These are phyloP conservation scores for Stachybotrys elegans DNA, from an alignment of 2,329 filamentous ascomycete genomes.

Conservation along the genomic window DNA sequence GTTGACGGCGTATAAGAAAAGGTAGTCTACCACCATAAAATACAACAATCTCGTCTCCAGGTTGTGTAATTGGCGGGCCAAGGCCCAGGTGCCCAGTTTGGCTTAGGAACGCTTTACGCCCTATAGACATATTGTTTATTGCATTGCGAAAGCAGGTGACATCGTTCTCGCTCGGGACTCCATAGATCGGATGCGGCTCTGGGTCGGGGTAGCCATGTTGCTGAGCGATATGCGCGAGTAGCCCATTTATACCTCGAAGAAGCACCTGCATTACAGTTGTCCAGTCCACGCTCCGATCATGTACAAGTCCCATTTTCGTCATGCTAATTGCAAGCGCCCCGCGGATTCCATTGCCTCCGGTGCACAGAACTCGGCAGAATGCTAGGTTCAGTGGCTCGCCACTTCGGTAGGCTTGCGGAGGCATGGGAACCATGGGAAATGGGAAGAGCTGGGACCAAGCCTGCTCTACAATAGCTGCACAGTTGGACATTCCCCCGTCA, in stretches of 20 bases:
- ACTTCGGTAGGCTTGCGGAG: slow-evolving; percentile 4
- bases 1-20: slow-evolving; percentile 5
- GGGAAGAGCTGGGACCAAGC: slow-evolving; percentile 2
- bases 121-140: slow-evolving; percentile 3
- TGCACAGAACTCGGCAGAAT: slow-evolving; percentile 8
- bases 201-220: neutral
- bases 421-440: neutral
- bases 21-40: slow-evolving; percentile 9
- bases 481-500: no score
- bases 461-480: neutral
- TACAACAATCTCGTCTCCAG: slow-evolving; percentile 8
- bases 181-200: neutral
- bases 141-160: neutral
- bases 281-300: no score
- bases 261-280: no score
- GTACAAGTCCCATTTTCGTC: no score
- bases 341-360: slow-evolving; percentile 7
- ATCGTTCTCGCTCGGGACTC: neutral
- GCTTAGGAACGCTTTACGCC: slow-evolving; percentile 7
- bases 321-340: no score
- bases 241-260: neutral
- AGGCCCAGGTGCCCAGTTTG: slow-evolving; percentile 9
- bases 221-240: neutral
- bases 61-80: slow-evolving; percentile 9
- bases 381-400: slow-evolving; percentile 7